Base-by-base conservation (phyloP, 2,329 filamentous ascomycete genomes). In the Alternaria sp. region DNA sequence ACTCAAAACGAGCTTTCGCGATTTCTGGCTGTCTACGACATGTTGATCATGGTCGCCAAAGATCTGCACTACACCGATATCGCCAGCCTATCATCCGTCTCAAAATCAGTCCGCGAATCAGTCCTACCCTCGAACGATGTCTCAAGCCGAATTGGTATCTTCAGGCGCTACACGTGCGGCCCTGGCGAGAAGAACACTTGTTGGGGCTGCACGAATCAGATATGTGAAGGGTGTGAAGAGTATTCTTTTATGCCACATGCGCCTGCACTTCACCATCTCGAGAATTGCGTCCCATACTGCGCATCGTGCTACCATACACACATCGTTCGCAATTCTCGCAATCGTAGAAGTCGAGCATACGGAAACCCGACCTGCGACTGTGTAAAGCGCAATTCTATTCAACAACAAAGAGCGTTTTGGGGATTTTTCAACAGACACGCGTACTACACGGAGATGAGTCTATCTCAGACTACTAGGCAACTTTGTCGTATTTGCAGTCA, bases 31-130 rank as follows among this genome's bases (percentile, higher is more conserved):
- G 65, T 71, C 19, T 77, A 77, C 57, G 75, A 77, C 49, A 71
- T 77, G 44, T 61, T 77, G 4, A 69, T 77, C 15, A 55, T 70
- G 5, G 66, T 77, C 30, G 54, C 62, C 4, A 43, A 68, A 40
- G n/a, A 76, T n/a, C 65, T 77, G 3, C 74, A 77, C 59, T 76
- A 72, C 62, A 17, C 56, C 11, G 75, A 77, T 61, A 36, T 76
- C 15, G 36, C 68, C 32, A 72, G 66, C 44, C 66, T 77, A n/a
- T 61, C 64, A 23, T 59, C 66, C 1, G 66, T 71, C n/a, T 77
- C 74, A 1, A 74, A 71, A 46, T 69, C 65, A 56, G 66, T 77
- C 4, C 69, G 70, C 15, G 57, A 72, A 44, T 55, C 66, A 6
- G 65, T 77, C 12, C 62, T 77, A 5, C 74, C 74, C 17, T 49